phyloP scores from a whole-genome alignment of 1,139 yeast genomes.

The Kurtzmaniella quercitrusa region DNA sequence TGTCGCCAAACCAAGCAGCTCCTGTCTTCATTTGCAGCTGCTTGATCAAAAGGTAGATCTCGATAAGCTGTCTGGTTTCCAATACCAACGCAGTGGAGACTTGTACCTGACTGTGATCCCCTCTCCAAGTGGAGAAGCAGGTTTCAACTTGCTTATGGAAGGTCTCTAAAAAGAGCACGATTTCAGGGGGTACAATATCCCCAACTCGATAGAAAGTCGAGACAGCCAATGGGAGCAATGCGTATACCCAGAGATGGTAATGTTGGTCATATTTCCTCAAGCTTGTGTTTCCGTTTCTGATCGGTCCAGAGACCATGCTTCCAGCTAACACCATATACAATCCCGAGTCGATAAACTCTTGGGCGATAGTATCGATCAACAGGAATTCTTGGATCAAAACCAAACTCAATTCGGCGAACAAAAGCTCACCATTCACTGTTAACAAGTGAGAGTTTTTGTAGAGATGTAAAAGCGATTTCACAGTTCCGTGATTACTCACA shows the following conservation, averaged over 20 bases:
- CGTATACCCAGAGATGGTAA: conserved; percentile 79
- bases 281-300: conserved; percentile 62
- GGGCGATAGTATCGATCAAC: conserved; percentile 60
- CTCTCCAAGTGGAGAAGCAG: conserved; percentile 68
- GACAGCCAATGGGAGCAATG: conserved; percentile 66
- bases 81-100: conserved; percentile 64
- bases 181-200: conserved; percentile 57
- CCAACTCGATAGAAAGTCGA: conserved; percentile 62
- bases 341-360: conserved; percentile 60
- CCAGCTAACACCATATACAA: conserved; percentile 68
- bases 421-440: conserved; percentile 56
- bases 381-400: conserved; percentile 69
- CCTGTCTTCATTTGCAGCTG: neutral
- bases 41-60: conserved; percentile 57
- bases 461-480: conserved; percentile 58
- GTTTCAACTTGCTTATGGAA: conserved; percentile 64
- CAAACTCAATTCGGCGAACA: conserved; percentile 71
- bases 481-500: conserved; percentile 55
- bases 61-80: conserved; percentile 76
- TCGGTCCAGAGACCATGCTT: conserved; percentile 63
- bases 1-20: conserved; percentile 41
- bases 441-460: conserved; percentile 67
- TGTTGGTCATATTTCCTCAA: conserved; percentile 47
- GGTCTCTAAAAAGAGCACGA: conserved; percentile 57
- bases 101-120: conserved; percentile 47